These are phyloP conservation scores for Ophiosphaerella korrae DNA, from an alignment of 2,329 filamentous ascomycete species.

Conservation along the genomic window DNA sequence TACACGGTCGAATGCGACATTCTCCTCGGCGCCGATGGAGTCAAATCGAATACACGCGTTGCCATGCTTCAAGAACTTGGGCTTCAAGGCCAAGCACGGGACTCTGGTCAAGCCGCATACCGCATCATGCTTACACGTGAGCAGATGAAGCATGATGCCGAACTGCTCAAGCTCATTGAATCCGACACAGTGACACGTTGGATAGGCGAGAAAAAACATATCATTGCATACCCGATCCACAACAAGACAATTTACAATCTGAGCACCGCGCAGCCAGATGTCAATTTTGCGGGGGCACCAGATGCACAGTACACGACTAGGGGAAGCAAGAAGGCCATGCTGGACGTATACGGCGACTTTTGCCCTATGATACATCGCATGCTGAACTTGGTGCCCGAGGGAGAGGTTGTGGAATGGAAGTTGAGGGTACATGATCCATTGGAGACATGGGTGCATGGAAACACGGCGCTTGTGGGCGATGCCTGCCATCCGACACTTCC, in stretches of 20 bases:
- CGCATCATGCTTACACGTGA: slow-evolving; percentile 75
- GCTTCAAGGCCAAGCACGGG: slow-evolving; percentile 62
- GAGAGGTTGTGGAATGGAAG: slow-evolving; percentile 72
- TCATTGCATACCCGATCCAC: slow-evolving; percentile 77
- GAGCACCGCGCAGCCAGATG: slow-evolving; percentile 65
- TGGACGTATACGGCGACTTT: slow-evolving; percentile 64
- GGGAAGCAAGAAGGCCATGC: slow-evolving; percentile 65
- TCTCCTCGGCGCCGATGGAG: slow-evolving; percentile 54
- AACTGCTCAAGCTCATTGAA: slow-evolving; percentile 70
- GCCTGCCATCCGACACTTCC: slow-evolving; percentile 68
- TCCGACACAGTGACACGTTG: slow-evolving; percentile 72
- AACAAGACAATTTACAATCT: slow-evolving; percentile 71
- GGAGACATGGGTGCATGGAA: slow-evolving; percentile 64
- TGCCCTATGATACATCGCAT: slow-evolving; percentile 65
- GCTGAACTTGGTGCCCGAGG: slow-evolving; percentile 65
- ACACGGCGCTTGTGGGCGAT: slow-evolving; percentile 62
- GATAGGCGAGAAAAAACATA: slow-evolving; percentile 76
- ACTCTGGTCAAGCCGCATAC: slow-evolving; percentile 78
- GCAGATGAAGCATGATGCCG: slow-evolving; percentile 69
- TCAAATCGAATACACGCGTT: slow-evolving; percentile 54
- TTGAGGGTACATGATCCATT: slow-evolving; percentile 66
- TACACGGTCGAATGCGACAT: slow-evolving; percentile 59
- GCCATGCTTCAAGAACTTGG: slow-evolving; percentile 61
- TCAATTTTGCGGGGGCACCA: slow-evolving; percentile 61
- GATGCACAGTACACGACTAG: slow-evolving; percentile 68